Evolutionary conservation across 352 stramenopile genomes (phyloP).

Genomic region (Phytophthora europaea): DNA sequence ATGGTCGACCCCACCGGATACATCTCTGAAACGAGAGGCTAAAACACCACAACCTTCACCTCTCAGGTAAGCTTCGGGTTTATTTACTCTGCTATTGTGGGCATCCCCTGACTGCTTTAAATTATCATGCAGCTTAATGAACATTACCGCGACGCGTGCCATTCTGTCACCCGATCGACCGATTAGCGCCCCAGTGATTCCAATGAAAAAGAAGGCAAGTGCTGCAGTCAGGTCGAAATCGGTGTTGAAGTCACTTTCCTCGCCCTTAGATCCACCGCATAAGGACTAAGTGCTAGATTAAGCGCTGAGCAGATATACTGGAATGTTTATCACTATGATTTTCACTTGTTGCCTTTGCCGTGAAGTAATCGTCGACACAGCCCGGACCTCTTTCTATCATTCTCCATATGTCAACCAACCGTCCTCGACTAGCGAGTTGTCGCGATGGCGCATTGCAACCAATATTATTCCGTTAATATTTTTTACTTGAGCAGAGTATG

Average conservation of each 20-base stretch:
- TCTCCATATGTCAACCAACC: conserved; percentile 50
- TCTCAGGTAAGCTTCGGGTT: conserved; percentile 35
- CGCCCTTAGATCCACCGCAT: conserved; percentile 15
- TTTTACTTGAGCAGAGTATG: background rate
- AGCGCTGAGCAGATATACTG: background rate
- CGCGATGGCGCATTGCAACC: too few relatives aligned
- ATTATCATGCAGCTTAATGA: conserved; percentile 35
- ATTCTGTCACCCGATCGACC: conserved; percentile 47
- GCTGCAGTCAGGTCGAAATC: conserved; percentile 26
- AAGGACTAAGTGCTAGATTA: conserved; percentile 1
- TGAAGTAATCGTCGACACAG: conserved; percentile 57
- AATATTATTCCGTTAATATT: background rate
- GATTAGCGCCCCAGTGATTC: conserved; percentile 65
- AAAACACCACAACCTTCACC: conserved; percentile 30
- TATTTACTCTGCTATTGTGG: background rate
- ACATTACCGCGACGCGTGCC: conserved; percentile 51
- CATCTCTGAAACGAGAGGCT: conserved; percentile 17
- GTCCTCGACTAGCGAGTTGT: conserved; percentile 40
- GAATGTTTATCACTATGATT: background rate
- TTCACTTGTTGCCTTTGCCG: conserved; percentile 27
- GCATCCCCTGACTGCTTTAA: background rate
- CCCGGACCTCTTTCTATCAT: conserved; percentile 48
- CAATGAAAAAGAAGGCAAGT: conserved; percentile 55
- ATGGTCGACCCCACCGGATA: conserved; percentile 24
- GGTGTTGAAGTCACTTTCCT: conserved; percentile 19